phyloP scores from a whole-genome alignment of 140 eudicot genomes.

The Stevia rebaudiana region DNA sequence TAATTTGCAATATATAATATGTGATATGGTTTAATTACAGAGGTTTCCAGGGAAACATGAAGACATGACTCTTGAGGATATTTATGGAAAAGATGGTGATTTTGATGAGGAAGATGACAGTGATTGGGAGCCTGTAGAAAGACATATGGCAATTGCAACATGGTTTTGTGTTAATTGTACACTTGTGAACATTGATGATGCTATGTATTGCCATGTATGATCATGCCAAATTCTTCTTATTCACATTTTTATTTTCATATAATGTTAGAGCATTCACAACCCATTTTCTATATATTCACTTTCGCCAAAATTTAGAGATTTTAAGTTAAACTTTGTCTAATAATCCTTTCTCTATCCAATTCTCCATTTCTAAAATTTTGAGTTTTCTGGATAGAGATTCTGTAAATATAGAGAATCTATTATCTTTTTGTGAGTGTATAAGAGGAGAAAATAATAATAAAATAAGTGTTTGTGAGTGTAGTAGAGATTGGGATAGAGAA shows the following conservation, averaged over 20 bases:
- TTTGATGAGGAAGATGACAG: constrained; percentile 83
- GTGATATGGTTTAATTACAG: constrained; percentile 38
- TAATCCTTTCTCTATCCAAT: too few relatives aligned
- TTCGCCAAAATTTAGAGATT: too few relatives aligned
- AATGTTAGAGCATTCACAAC: too few relatives aligned
- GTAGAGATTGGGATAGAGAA: too few relatives aligned
- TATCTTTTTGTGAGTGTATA: too few relatives aligned
- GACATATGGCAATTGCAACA: constrained; percentile 33
- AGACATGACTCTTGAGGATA: constrained; percentile 66
- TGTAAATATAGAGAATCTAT: too few relatives aligned
- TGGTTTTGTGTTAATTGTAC: constrained; percentile 96
- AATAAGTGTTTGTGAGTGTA: too few relatives aligned
- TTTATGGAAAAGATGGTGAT: constrained; percentile 52
- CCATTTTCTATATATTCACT: too few relatives aligned
- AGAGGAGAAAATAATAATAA: too few relatives aligned
- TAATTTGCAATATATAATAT: neutral
- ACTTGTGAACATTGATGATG: constrained; percentile 56
- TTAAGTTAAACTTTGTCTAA: too few relatives aligned
- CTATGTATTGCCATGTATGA: constrained; percentile 68
- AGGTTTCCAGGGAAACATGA: constrained; percentile 31
- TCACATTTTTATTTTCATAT: neutral
- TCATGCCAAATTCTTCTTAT: constrained; percentile 16
- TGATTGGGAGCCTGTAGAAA: constrained; percentile 74
- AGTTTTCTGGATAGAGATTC: too few relatives aligned
- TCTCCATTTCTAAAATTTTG: too few relatives aligned